These are phyloP conservation scores for Aspergillus ruber DNA, from an alignment of 2,329 filamentous ascomycete genomes.

Conservation along the genomic window DNA sequence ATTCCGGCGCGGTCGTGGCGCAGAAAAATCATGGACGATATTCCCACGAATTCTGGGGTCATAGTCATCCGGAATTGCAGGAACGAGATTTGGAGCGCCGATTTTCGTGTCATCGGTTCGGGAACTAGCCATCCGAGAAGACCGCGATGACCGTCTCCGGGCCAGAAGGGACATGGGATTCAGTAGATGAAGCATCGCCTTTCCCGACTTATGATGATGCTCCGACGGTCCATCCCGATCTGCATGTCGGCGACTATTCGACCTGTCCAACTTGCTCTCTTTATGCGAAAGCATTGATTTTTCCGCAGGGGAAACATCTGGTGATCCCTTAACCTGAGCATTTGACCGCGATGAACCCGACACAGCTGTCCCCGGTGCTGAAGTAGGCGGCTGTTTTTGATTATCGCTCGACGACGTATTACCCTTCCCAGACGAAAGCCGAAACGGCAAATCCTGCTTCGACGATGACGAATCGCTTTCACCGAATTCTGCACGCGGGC, in stretches of 20 bases:
- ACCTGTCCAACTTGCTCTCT: slow-evolving; percentile 21
- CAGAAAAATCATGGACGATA: slow-evolving; percentile 60
- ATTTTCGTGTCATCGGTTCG: slow-evolving; percentile 48
- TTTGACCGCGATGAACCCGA: slow-evolving; percentile 16
- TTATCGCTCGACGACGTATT: slow-evolving; percentile 17
- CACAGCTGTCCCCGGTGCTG: slow-evolving; percentile 16
- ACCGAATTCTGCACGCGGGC: slow-evolving; percentile 14
- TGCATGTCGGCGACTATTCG: slow-evolving; percentile 14
- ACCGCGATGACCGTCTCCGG: slow-evolving; percentile 52
- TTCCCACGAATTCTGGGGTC: slow-evolving; percentile 59
- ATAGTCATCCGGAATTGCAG: slow-evolving; percentile 54
- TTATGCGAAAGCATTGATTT: slow-evolving; percentile 15
- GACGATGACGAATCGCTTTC: slow-evolving; percentile 20
- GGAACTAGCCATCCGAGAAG: slow-evolving; percentile 44
- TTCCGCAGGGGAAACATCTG: slow-evolving; percentile 20
- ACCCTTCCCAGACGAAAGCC: slow-evolving; percentile 29
- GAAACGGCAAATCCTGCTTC: slow-evolving; percentile 31
- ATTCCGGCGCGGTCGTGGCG: slow-evolving; percentile 46
- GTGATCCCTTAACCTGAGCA: slow-evolving; percentile 18
- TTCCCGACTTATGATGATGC: slow-evolving; percentile 33
- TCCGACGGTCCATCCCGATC: slow-evolving; percentile 25
- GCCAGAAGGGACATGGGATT: slow-evolving; percentile 58
- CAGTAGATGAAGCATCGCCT: slow-evolving; percentile 49
- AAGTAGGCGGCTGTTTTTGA: slow-evolving; percentile 24
- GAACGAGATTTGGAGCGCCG: slow-evolving; percentile 43